Conservation (phyloP, 768 basidiomycete species). For the Tephrocybe rancida region DNA sequence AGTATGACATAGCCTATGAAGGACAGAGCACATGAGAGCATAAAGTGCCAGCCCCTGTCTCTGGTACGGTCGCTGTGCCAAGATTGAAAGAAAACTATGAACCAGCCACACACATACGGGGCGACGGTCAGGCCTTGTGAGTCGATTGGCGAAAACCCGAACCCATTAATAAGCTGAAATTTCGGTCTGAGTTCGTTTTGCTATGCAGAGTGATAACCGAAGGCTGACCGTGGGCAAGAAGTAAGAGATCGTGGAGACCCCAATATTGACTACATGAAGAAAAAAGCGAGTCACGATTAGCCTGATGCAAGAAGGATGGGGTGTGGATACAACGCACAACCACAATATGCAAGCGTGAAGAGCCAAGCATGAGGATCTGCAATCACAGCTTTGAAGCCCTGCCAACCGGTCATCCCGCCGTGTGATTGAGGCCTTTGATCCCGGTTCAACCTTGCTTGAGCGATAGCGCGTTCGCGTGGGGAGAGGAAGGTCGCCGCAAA, state of each 20-base stretch:
- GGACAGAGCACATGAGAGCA: slow-evolving; percentile 44
- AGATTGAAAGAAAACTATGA: slow-evolving; percentile 55
- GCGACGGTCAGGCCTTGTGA: slow-evolving; percentile 63
- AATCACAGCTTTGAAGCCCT: slow-evolving; percentile 53
- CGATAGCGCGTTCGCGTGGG: slow-evolving; percentile 56
- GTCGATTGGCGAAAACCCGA: slow-evolving; percentile 57
- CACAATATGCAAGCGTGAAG: slow-evolving; percentile 52
- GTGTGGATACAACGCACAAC: slow-evolving; percentile 41
- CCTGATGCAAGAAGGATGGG: background rate
- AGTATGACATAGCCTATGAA: slow-evolving; percentile 55
- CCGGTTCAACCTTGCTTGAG: slow-evolving; percentile 53
- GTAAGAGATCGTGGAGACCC: slow-evolving; percentile 60
- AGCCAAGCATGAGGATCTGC: slow-evolving; percentile 54
- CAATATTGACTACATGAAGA: slow-evolving; percentile 46
- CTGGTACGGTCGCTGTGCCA: slow-evolving; percentile 56
- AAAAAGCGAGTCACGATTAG: background rate
- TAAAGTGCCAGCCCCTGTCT: slow-evolving; percentile 57
- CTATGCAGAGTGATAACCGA: background rate
- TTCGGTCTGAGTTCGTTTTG: background rate
- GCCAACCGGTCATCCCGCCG: slow-evolving; percentile 61
- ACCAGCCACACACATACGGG: slow-evolving; percentile 60
- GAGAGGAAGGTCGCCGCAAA: slow-evolving; percentile 55
- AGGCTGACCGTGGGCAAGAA: slow-evolving; percentile 52
- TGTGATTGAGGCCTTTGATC: slow-evolving; percentile 61
- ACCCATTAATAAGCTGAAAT: slow-evolving; percentile 49